A percentile compares a stretch with the other conserved stretches of the same genome.
Conservation (phyloP, 2,329 filamentous ascomycete genomes). For the Gaeumannomyces tritici region DNA sequence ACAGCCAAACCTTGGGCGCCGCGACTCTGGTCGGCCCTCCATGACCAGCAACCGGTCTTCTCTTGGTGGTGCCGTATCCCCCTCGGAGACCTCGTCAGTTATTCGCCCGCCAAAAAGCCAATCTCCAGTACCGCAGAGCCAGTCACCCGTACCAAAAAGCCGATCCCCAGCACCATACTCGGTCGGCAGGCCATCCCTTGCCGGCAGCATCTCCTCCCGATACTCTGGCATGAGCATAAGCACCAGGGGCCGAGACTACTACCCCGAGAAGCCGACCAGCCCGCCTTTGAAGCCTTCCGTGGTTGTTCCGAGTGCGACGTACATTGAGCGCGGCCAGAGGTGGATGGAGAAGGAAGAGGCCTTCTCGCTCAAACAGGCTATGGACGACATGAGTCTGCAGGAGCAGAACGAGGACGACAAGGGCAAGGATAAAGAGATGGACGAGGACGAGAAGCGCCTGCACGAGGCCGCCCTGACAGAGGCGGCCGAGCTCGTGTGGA, state of each 20-base stretch:
- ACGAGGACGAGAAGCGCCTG: constrained; percentile 51
- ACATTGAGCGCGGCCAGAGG: constrained; percentile 63
- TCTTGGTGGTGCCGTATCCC: constrained; percentile 16
- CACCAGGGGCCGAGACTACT: constrained; percentile 40
- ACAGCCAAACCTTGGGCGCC: constrained; percentile 30
- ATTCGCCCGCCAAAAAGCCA: constrained; percentile 15
- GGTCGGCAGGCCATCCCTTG: constrained; percentile 28
- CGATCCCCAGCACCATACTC: background rate
- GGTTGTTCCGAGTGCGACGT: constrained; percentile 55
- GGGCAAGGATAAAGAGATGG: constrained; percentile 20
- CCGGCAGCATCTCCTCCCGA: constrained; percentile 38
- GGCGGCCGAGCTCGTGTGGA: constrained; percentile 70
- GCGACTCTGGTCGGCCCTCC: constrained; percentile 23
- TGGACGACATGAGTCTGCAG: constrained; percentile 61
- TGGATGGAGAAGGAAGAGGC: constrained; percentile 79
- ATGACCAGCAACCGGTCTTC: constrained; percentile 16
- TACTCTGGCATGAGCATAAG: constrained; percentile 31
- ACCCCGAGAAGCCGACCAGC: constrained; percentile 28
- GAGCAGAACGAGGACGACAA: constrained; percentile 49
- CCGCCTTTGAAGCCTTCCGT: constrained; percentile 44
- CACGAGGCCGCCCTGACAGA: constrained; percentile 66
- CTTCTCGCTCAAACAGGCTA: constrained; percentile 57
- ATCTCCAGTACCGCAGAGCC: constrained; percentile 9
- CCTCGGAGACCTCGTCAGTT: constrained; percentile 16
- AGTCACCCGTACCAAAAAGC: constrained; percentile 12